A percentile compares a stretch with the other conserved stretches of the same genome.
Evolutionary conservation across 768 basidiomycete species (phyloP).

Genomic region (Termitomyces sp.): DNA sequence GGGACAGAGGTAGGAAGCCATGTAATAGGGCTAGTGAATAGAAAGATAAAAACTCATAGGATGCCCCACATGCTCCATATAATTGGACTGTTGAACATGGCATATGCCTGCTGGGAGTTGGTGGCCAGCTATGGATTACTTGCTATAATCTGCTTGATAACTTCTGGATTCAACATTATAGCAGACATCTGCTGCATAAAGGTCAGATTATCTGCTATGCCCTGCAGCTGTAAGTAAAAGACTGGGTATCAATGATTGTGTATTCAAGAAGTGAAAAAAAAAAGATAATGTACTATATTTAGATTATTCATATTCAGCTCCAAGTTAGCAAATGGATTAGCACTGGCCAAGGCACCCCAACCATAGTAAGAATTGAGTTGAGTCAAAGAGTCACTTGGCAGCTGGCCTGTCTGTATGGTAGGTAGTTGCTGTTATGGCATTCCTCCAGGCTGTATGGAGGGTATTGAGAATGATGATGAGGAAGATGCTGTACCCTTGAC

Average conservation of each 20-base stretch:
- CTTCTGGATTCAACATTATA: constrained; percentile 83
- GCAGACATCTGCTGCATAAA: constrained; percentile 85
- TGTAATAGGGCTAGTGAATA: background rate
- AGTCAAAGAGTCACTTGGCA: constrained; percentile 80
- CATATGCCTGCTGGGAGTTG: constrained; percentile 69
- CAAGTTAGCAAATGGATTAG: too few species aligned
- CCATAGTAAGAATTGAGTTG: constrained; percentile 74
- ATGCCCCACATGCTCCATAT: constrained; percentile 8
- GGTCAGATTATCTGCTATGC: constrained; percentile 79
- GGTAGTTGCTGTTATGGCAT: constrained; percentile 49
- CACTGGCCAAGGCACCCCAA: constrained; percentile 23
- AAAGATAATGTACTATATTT: constrained; percentile 75
- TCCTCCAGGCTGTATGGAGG: constrained; percentile 23
- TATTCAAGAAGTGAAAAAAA: background rate
- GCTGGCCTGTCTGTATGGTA: constrained; percentile 88
- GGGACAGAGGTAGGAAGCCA: background rate
- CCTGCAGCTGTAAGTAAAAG: constrained; percentile 50
- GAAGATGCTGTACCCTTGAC: constrained; percentile 77
- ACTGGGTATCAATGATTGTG: background rate
- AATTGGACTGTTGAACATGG: constrained; percentile 51
- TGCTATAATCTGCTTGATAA: constrained; percentile 82
- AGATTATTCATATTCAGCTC: constrained; percentile 18
- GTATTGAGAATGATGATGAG: constrained; percentile 18
- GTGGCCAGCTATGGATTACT: constrained; percentile 70
- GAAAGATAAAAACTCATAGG: background rate